These are phyloP conservation scores for Colletotrichum cuscutae DNA, from an alignment of 2,329 filamentous ascomycete species.

Conservation along the genomic window DNA sequence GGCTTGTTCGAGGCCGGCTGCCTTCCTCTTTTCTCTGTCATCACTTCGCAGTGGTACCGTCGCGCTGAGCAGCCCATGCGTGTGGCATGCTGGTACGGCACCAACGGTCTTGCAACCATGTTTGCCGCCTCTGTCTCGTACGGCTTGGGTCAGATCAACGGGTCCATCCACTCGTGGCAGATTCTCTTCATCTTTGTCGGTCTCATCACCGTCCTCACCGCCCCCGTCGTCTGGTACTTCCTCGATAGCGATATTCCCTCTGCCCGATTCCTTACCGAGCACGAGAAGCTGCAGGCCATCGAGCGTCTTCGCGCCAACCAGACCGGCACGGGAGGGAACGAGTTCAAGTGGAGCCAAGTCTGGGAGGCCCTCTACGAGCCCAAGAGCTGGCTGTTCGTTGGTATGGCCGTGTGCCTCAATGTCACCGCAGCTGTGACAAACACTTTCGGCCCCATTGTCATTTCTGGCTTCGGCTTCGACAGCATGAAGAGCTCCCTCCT, in stretches of 20 bases:
- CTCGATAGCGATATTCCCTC: conserved; percentile 69
- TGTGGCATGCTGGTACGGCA: conserved; percentile 74
- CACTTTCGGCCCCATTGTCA: conserved; percentile 72
- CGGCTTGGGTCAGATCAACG: conserved; percentile 64
- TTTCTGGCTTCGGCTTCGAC: conserved; percentile 69
- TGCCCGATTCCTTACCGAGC: conserved; percentile 67
- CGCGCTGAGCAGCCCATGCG: conserved; percentile 69
- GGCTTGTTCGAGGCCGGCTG: conserved; percentile 41
- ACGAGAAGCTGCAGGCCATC: conserved; percentile 74
- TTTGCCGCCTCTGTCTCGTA: conserved; percentile 66
- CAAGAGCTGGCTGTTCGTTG: conserved; percentile 69
- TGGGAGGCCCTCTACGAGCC: conserved; percentile 59
- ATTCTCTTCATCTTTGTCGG: conserved; percentile 71
- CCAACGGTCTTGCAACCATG: conserved; percentile 68
- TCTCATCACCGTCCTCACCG: conserved; percentile 67
- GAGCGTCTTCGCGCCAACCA: conserved; percentile 80
- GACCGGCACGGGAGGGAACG: conserved; percentile 77
- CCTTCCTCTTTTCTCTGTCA: conserved; percentile 57
- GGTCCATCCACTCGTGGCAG: conserved; percentile 48
- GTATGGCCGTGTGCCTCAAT: conserved; percentile 70
- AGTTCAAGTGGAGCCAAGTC: conserved; percentile 76
- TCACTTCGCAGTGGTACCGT: conserved; percentile 60
- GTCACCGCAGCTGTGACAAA: conserved; percentile 72
- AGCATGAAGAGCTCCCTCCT: conserved; percentile 67
- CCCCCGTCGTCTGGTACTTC: conserved; percentile 67